These are phyloP conservation scores for Scheffersomyces ergatensis DNA, from an alignment of 805 yeast species.

Conservation along the genomic window DNA sequence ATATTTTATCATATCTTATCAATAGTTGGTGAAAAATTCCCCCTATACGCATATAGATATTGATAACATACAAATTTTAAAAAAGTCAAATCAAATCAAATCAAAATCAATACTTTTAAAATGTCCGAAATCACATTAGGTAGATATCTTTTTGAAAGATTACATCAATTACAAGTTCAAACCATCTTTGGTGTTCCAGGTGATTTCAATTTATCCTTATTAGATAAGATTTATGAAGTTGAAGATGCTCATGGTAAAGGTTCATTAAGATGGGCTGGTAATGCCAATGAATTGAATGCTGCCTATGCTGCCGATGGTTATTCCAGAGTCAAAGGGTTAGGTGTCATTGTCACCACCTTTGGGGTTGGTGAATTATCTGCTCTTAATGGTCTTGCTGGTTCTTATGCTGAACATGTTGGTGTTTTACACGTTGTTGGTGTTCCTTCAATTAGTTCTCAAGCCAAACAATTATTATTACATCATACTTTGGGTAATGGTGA, in stretches of 20 bases:
- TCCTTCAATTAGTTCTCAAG: constrained; percentile 36
- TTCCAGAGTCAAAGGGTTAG: constrained; percentile 37
- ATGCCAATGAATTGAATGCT: constrained; percentile 43
- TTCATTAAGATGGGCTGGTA: constrained; percentile 40
- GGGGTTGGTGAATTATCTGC: constrained; percentile 43
- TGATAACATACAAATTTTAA: too few relatives aligned
- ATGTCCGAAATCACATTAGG: constrained; percentile 38
- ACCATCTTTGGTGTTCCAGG: constrained; percentile 43
- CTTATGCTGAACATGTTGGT: constrained; percentile 42
- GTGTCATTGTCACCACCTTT: constrained; percentile 36
- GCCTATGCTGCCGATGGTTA: constrained; percentile 45
- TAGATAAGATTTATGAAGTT: constrained; percentile 39
- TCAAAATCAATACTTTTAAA: too few relatives aligned
- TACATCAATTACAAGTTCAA: constrained; percentile 33
- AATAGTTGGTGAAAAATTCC: too few relatives aligned
- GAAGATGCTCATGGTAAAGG: constrained; percentile 19
- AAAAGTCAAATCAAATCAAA: too few relatives aligned
- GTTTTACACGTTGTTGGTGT: constrained; percentile 38
- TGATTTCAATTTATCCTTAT: constrained; percentile 36
- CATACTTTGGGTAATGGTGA: constrained; percentile 43
- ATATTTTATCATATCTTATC: too few relatives aligned
- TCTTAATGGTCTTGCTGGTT: constrained; percentile 38
- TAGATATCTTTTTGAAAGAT: constrained; percentile 38
- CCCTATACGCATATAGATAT: too few relatives aligned
- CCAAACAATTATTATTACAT: constrained; percentile 39